phyloP scores from a whole-genome alignment of 306 rosid species.

The Adenanthera pavonina region DNA sequence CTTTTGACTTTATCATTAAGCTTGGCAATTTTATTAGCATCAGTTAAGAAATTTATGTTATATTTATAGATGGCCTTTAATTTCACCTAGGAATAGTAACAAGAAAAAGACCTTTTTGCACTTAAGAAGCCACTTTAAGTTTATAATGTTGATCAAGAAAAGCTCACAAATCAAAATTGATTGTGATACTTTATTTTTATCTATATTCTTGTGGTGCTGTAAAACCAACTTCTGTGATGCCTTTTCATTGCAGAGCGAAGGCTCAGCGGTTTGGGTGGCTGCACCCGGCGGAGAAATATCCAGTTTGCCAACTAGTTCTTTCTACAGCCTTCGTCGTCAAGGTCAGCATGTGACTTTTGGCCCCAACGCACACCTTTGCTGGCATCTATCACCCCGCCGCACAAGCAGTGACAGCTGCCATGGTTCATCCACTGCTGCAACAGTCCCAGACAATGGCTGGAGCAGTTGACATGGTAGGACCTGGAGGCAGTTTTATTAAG shows the following conservation, averaged over 20 bases:
- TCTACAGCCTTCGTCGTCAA: slow-evolving; percentile 88
- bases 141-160: slow-evolving; percentile 23
- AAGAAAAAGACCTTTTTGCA: slow-evolving; percentile 8
- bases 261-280: slow-evolving; percentile 92
- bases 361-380: slow-evolving; percentile 85
- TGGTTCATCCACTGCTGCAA: slow-evolving; percentile 90
- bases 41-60: background rate
- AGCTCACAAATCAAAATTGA: background rate
- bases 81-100: background rate
- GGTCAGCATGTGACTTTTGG: slow-evolving; percentile 82
- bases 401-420: slow-evolving; percentile 76
- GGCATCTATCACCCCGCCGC: slow-evolving; percentile 85
- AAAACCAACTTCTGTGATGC: slow-evolving; percentile 9
- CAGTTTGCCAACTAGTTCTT: slow-evolving; percentile 77
- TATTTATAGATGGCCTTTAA: background rate
- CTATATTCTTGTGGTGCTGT: background rate
- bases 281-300: slow-evolving; percentile 89
- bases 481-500: slow-evolving; percentile 90
- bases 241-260: slow-evolving; percentile 74
- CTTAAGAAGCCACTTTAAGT: background rate
- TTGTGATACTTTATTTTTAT: background rate
- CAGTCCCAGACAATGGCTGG: slow-evolving; percentile 96
- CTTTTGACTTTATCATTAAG: slow-evolving; percentile 23
- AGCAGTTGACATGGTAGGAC: slow-evolving; percentile 93
- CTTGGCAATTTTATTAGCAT: slow-evolving; percentile 25